Evolutionary conservation across 169 alveolate genomes (phyloP).

Genomic region (Plasmodium falciparum): DNA sequence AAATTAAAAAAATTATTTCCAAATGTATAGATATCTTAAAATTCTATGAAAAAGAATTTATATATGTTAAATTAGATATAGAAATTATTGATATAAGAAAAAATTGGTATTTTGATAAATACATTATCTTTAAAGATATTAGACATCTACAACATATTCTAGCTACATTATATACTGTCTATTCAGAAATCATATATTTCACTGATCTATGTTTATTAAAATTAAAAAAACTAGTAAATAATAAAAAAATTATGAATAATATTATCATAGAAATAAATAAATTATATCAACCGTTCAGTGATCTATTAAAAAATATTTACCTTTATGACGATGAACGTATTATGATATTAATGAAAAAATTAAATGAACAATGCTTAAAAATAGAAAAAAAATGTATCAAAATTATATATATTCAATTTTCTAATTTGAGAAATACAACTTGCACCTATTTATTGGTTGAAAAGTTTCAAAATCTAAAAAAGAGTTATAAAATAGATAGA

Average conservation of each 20-base stretch:
- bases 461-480: constrained; percentile 70
- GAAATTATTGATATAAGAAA: constrained; percentile 70
- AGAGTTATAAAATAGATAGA: constrained; percentile 67
- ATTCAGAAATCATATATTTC: constrained; percentile 75
- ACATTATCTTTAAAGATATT: constrained; percentile 57
- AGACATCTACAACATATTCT: constrained; percentile 62
- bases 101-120: constrained; percentile 75
- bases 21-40: constrained; percentile 70
- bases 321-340: constrained; percentile 71
- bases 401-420: constrained; percentile 66
- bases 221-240: constrained; percentile 69
- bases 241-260: constrained; percentile 59
- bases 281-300: constrained; percentile 69
- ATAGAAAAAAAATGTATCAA: constrained; percentile 72
- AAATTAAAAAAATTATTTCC: constrained; percentile 45
- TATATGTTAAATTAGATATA: constrained; percentile 70
- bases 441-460: constrained; percentile 52
- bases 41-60: constrained; percentile 73
- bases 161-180: constrained; percentile 66
- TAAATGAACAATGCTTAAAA: constrained; percentile 66
- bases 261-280: constrained; percentile 62
- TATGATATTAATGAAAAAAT: constrained; percentile 62
- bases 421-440: constrained; percentile 61
- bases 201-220: constrained; percentile 73
- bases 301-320: constrained; percentile 58